Percentiles rank a stretch among this genome's conserved stretches.
phyloP scores from a whole-genome alignment of 106 monocot genomes.

The Gastrodia elata region DNA sequence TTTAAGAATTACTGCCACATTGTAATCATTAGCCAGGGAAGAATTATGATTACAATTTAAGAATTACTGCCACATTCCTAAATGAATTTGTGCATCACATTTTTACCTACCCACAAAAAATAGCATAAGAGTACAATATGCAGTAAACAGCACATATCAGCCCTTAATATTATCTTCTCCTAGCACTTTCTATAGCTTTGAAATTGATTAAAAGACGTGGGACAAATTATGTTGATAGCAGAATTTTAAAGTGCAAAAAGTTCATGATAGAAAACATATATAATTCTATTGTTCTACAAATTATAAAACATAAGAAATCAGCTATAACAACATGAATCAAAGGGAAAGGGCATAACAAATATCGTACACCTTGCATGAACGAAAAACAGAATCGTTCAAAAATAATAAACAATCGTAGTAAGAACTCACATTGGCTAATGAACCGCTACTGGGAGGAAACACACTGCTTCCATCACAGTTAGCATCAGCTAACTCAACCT shows the following conservation, averaged over 20 bases:
- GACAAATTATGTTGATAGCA: not conserved
- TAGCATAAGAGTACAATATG: not conserved
- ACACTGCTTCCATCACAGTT: not conserved
- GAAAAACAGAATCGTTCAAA: not conserved
- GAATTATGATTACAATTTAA: not conserved
- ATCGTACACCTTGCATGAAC: not conserved
- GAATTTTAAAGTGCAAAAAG: not conserved
- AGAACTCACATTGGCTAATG: constrained; percentile 5
- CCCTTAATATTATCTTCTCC: not conserved
- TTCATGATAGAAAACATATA: no score
- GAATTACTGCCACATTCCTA: not conserved
- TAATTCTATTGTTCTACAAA: no score
- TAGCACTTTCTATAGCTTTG: not conserved
- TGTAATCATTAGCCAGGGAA: not conserved
- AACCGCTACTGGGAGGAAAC: not conserved
- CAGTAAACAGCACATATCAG: not conserved
- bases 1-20: no score
- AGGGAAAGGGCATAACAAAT: no score
- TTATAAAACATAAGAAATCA: no score
- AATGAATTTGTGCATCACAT: not conserved
- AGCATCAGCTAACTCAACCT: not conserved
- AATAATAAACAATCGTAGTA: not conserved
- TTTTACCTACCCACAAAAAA: not conserved
- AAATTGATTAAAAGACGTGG: not conserved
- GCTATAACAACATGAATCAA: no score